These are phyloP conservation scores for Rubia tinctorum DNA, from an alignment of 305 asterid species.

Conservation along the genomic window DNA sequence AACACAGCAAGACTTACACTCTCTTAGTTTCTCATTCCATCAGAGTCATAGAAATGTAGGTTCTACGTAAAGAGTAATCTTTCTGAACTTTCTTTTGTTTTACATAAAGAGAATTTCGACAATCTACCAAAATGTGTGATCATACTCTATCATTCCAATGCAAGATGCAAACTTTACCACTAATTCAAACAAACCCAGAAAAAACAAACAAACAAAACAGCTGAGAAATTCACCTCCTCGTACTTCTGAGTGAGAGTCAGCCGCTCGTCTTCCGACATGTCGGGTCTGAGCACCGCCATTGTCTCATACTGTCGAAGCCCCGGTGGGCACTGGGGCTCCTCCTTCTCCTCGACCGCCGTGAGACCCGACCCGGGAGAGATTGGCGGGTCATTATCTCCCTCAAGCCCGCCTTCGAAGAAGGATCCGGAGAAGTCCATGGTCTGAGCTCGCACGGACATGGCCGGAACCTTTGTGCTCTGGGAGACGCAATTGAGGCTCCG, in stretches of 20 bases:
- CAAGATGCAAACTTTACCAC: not conserved
- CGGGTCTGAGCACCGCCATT: constrained; percentile 84
- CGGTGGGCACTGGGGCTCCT: constrained; percentile 92
- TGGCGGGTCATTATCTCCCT: constrained; percentile 45
- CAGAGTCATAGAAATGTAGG: not conserved
- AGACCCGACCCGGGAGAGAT: constrained; percentile 51
- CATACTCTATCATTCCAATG: not conserved
- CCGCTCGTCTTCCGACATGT: constrained; percentile 96
- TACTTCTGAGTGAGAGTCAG: constrained; percentile 80
- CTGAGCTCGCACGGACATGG: constrained; percentile 30
- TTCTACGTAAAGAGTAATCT: not conserved
- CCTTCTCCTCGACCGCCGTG: constrained; percentile 69
- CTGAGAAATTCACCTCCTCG: constrained; percentile 61
- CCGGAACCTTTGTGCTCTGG: not conserved
- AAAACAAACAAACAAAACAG: not conserved
- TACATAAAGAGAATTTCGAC: too few species aligned
- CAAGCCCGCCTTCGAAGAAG: constrained; percentile 68
- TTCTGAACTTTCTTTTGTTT: not conserved
- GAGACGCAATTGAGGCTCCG: constrained; percentile 8
- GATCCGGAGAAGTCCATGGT: constrained; percentile 39
- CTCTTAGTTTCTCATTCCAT: not conserved
- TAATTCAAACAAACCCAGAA: not conserved
- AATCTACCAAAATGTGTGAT: too few species aligned
- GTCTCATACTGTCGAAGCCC: constrained; percentile 88
- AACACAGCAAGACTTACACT: not conserved